phyloP scores from a whole-genome alignment of 192 early-diverging fungal species.

The Linnemannia zychae region DNA sequence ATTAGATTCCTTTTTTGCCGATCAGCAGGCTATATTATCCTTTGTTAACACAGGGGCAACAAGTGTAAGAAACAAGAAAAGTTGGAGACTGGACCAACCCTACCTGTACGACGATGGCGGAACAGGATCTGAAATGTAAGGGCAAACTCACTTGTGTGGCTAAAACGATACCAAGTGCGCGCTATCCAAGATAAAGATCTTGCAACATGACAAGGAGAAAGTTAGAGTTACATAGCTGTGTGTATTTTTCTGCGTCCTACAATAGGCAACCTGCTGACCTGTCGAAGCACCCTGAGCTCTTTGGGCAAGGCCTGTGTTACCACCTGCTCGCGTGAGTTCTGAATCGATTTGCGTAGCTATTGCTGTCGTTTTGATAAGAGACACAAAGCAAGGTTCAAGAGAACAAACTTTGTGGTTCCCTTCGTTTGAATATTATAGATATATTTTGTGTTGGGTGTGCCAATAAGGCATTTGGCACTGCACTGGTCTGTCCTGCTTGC shows the following conservation, averaged over 20 bases:
- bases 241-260: no score
- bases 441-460: constrained; percentile 78
- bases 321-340: constrained; percentile 73
- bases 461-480: constrained; percentile 60
- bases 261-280: constrained; percentile 34
- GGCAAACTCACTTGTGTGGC: no score
- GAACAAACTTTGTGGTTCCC: no score
- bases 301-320: constrained; percentile 69
- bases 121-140: constrained; percentile 47
- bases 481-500: constrained; percentile 74
- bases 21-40: no score
- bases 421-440: no score
- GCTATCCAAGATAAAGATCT: no score
- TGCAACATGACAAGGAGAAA: no score
- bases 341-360: background rate
- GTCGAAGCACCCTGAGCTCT: constrained; percentile 16
- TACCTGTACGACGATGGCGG: constrained; percentile 19
- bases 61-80: background rate
- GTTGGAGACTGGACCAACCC: background rate
- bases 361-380: background rate
- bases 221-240: no score
- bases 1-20: no score
- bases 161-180: no score
- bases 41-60: background rate
- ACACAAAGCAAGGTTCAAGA: no score